Conservation (phyloP, 1,284 basidiomycete species). For the Cerioporus squamosus region DNA sequence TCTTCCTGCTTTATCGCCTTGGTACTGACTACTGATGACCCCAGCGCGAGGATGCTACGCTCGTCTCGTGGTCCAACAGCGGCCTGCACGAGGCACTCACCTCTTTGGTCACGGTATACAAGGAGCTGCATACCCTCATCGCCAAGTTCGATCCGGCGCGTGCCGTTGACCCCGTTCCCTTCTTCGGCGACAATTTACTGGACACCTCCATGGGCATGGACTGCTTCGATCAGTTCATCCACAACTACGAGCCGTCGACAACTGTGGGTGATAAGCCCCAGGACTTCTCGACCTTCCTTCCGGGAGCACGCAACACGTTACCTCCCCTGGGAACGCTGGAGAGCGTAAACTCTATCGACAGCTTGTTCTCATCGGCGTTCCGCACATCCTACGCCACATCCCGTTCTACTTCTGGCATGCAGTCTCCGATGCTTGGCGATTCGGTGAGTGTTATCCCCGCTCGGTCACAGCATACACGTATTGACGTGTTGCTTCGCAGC, state of each 20-base stretch:
- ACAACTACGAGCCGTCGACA: conserved; percentile 6
- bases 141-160: neutral
- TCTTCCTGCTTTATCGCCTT: neutral
- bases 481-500: neutral
- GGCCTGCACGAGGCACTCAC: neutral
- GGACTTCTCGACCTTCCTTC: neutral
- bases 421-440: conserved; percentile 7
- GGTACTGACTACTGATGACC: neutral
- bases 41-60: conserved; percentile 7
- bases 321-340: conserved; percentile 3
- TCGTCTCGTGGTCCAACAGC: conserved; percentile 1
- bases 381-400: neutral
- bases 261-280: neutral
- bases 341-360: neutral
- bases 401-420: neutral
- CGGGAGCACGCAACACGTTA: neutral
- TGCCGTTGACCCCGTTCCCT: neutral
- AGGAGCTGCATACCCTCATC: neutral
- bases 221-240: conserved; percentile 6
- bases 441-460: neutral
- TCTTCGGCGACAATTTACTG: neutral
- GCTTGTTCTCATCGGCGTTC: neutral
- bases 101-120: neutral
- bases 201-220: neutral
- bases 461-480: neutral